A percentile compares a stretch with the other conserved stretches of the same genome.
Conservation (phyloP, 352 stramenopile genomes). For the Globisporangium takayamanum region DNA sequence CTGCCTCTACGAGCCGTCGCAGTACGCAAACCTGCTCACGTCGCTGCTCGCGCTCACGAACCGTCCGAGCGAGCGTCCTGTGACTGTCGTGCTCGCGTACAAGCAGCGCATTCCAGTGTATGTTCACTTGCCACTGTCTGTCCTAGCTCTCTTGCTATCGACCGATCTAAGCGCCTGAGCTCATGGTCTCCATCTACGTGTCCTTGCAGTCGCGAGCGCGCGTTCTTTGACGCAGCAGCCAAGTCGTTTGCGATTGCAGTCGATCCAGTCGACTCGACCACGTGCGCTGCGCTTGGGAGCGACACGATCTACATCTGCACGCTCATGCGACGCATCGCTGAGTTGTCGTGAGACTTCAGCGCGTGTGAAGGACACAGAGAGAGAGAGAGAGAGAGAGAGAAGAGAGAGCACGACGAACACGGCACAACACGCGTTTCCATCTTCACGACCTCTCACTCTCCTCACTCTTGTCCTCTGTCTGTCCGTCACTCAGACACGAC, state of each 20-base stretch:
- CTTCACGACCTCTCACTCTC: no score
- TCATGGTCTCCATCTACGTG: neutral
- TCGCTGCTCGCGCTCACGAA: constrained; percentile 38
- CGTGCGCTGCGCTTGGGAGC: constrained; percentile 8
- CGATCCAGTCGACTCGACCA: constrained; percentile 11
- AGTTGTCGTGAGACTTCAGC: no score
- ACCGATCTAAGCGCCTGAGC: neutral
- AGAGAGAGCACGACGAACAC: no score
- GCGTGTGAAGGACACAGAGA: no score
- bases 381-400: no score
- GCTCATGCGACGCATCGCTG: constrained; percentile 8
- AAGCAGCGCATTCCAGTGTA: constrained; percentile 56
- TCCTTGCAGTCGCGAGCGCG: constrained; percentile 22
- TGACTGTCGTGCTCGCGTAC: constrained; percentile 49
- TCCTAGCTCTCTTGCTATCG: neutral
- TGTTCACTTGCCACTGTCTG: constrained; percentile 5
- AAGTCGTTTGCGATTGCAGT: constrained; percentile 35
- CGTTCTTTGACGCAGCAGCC: constrained; percentile 34
- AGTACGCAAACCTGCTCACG: constrained; percentile 29
- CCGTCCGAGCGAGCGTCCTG: neutral
- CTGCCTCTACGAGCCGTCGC: constrained; percentile 54
- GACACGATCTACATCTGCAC: constrained; percentile 50
- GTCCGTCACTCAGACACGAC: no score
- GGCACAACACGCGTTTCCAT: no score
- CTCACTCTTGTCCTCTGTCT: no score